phyloP scores from a whole-genome alignment of 2,329 filamentous ascomycete species.

The Paraphoma sp. region DNA sequence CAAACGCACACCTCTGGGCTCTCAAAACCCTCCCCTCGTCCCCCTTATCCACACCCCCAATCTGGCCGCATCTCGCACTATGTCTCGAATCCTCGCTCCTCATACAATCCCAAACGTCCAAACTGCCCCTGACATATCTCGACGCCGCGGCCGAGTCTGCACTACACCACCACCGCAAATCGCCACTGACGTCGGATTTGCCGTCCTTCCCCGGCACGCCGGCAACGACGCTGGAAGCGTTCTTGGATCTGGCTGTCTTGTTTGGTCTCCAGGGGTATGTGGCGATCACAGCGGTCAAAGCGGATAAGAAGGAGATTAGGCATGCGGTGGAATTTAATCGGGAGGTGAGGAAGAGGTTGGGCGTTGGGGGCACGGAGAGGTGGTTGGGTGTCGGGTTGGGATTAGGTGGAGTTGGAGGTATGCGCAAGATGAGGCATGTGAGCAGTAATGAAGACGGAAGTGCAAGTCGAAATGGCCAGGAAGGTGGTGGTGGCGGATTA shows the following conservation, averaged over 20 bases:
- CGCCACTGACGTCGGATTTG: slow-evolving; percentile 9
- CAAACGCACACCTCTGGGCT: slow-evolving; percentile 27
- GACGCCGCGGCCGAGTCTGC: slow-evolving; percentile 22
- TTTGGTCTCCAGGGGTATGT: slow-evolving; percentile 31
- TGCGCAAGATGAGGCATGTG: no score
- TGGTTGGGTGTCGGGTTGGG: slow-evolving; percentile 9
- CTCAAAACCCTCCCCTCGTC: slow-evolving; percentile 28
- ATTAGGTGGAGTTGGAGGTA: no score
- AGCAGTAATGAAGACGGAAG: no score
- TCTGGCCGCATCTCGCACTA: slow-evolving; percentile 27
- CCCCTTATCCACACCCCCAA: slow-evolving; percentile 5
- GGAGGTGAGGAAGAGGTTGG: slow-evolving; percentile 26
- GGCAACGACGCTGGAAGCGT: background rate
- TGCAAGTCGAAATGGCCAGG: slow-evolving; percentile 5
- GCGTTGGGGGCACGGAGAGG: slow-evolving; percentile 17
- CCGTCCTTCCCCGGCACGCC: slow-evolving; percentile 9
- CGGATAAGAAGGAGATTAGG: slow-evolving; percentile 24
- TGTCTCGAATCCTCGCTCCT: slow-evolving; percentile 28
- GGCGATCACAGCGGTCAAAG: slow-evolving; percentile 22
- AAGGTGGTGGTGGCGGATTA: slow-evolving; percentile 15
- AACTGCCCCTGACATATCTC: slow-evolving; percentile 31
- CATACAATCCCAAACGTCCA: slow-evolving; percentile 17
- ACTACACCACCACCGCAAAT: slow-evolving; percentile 16
- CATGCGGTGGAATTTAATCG: slow-evolving; percentile 33
- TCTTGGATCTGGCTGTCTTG: slow-evolving; percentile 33